Evolutionary conservation across 2,329 filamentous ascomycete species (phyloP), one percentile per base, ranked within the genome.

Genomic region (Talaromyces sp.): DNA sequence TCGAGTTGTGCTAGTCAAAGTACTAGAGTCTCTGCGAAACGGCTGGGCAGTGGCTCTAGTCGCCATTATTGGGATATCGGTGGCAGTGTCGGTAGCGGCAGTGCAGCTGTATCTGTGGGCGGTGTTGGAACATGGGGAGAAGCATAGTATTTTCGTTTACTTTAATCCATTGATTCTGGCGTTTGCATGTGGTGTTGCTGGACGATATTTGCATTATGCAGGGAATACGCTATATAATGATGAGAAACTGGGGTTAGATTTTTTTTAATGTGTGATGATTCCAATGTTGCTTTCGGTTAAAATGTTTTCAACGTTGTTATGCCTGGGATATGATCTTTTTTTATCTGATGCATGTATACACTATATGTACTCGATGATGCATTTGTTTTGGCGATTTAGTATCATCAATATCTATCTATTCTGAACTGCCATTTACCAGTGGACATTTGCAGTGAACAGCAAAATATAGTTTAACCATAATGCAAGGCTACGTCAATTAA

Each of bases 51-150:
- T 65, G 84, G 86, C 36, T 93, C 90, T 52, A 91, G 88, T 53
- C 81, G 92, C 58, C 91, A 96, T 72, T 97, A 96, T 74, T 97
- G 93, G 93, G 93, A 96, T 73, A 85, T 96, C 66, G 91, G 91
- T 28, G 90, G 87, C 6, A 92, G 87, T 68, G 84, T 92, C 27
- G 90, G 90, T 1, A 93, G 90, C 60, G 89, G 89, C 3, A 90
- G 88, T 65, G 81, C 88, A 64, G 85, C 90, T 72, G 86, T 85
- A 2, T 88, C 87, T 59, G 80, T 88, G 66, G 85, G 90, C 70
- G 85, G 87, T 1, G 85, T 90, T 81, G 90, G 90, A 17, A 88
- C 85, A 67, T 95, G 91, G 91, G 90, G 90, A 10, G 91, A 93
- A 76, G 84, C 89, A 15, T 62, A 56, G 15, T 2, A 2, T 47